Conservation (phyloP, 306 rosid genomes). For the Vicia faba region DNA sequence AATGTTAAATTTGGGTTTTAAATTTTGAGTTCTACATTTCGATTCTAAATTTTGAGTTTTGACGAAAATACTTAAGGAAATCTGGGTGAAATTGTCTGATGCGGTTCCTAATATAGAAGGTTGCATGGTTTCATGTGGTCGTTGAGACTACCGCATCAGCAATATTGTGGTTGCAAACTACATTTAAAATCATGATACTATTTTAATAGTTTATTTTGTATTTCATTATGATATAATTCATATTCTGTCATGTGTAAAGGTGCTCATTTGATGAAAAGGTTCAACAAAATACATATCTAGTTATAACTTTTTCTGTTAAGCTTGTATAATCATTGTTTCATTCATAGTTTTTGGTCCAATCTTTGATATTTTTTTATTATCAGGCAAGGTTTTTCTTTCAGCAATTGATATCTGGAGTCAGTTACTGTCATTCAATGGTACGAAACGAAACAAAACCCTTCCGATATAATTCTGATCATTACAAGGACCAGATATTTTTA, state of each 20-base stretch:
- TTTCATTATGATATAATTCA: background rate
- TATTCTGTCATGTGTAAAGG: background rate
- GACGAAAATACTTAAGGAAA: too few species aligned
- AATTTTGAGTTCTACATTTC: too few species aligned
- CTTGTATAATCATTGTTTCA: background rate
- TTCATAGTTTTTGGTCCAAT: constrained; percentile 3
- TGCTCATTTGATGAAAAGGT: constrained; percentile 7
- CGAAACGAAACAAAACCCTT: constrained; percentile 3
- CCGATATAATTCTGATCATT: constrained; percentile 2
- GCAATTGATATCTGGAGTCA: constrained; percentile 88
- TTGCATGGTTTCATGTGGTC: too few species aligned
- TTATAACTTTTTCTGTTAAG: background rate
- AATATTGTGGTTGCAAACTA: too few species aligned
- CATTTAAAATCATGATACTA: background rate
- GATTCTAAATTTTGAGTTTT: too few species aligned
- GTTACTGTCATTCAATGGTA: constrained; percentile 94
- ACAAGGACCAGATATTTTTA: constrained; percentile 11
- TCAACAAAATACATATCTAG: background rate
- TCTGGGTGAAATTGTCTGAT: too few species aligned
- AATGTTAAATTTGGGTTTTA: too few species aligned
- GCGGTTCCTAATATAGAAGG: too few species aligned
- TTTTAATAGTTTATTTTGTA: constrained; percentile 31
- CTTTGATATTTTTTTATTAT: constrained; percentile 36
- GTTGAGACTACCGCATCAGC: too few species aligned
- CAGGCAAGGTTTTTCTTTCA: constrained; percentile 96